Evolutionary conservation across 2,329 filamentous ascomycete species (phyloP), one percentile per base, ranked within the genome.

Genomic region (Botryotinia narcissicola): DNA sequence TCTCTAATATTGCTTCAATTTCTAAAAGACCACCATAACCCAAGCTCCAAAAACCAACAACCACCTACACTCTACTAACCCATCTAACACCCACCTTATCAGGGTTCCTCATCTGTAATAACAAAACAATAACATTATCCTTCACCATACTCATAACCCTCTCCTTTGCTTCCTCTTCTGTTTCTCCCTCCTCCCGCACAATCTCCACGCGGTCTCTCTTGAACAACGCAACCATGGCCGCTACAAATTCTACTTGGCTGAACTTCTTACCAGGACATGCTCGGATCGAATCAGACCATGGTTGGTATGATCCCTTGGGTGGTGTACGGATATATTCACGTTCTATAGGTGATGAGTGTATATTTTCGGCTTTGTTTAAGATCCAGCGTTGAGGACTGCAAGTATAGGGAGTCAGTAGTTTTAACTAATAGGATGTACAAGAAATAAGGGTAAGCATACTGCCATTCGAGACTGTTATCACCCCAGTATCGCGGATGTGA

Each of bases 221-320:
- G 40, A 72, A 72, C 12, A 72, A n/a, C 9, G 46, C 46, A 40
- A 72, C 60, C 46, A 77, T 74, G 22, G 75, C 76, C 37, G 77
- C 75, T 14, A 77, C 75, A 68, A 78, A 77, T 62, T 79, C 77
- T 8, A 79, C 77, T 59, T 76, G 73, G 9, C 74, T 69, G 35
- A 77, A 77, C 25, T 77, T 77, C 63, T 75, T 77, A 8, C 77
- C 75, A 0, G 77, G 77, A 67, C 76, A 79, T 10, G 75, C 46
- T 40, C 77, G 70, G 1, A 74, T 70, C 48, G 76, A 75, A 16
- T 44, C 57, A 25, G 74, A 70, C 76, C 75, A 79, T 3, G 75
- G 73, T 9, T 77, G 14, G 54, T 74, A 78, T 16, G 54, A 42
- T 7, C 73, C 71, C 25, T 70, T 51, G n/a, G 69, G 70, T 29